Evolutionary conservation across 768 basidiomycete genomes (phyloP).

Genomic region (Lactifluus echinatus): DNA sequence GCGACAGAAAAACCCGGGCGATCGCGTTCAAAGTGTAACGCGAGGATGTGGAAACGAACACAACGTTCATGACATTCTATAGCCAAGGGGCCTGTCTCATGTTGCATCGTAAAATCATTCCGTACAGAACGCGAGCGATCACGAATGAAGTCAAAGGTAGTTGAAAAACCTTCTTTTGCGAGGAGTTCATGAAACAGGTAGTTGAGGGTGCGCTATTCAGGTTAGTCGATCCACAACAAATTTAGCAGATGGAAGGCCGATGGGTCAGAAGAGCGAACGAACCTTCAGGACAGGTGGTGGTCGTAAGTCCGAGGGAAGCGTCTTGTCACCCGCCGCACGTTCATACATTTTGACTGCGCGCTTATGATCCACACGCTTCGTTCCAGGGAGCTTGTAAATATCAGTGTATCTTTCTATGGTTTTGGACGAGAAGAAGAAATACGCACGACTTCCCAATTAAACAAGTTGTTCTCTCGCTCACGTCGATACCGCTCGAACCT

Average conservation of each 20-base stretch:
- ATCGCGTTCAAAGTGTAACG: slow-evolving; percentile 59
- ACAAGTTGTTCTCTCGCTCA: slow-evolving; percentile 82
- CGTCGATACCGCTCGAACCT: slow-evolving; percentile 87
- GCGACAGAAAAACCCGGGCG: slow-evolving; percentile 47
- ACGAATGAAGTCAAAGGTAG: slow-evolving; percentile 76
- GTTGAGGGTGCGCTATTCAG: slow-evolving; percentile 66
- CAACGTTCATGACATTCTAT: slow-evolving; percentile 92
- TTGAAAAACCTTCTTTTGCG: slow-evolving; percentile 55
- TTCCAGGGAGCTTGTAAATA: slow-evolving; percentile 58
- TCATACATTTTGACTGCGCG: slow-evolving; percentile 94
- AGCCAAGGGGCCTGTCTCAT: slow-evolving; percentile 62
- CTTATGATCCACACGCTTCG: slow-evolving; percentile 76
- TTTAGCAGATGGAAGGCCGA: neutral
- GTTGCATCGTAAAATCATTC: slow-evolving; percentile 93
- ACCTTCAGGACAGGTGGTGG: slow-evolving; percentile 81
- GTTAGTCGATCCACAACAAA: neutral
- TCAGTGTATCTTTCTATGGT: slow-evolving; percentile 27
- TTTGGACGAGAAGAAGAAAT: neutral
- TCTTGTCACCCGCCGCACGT: slow-evolving; percentile 89
- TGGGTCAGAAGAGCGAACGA: slow-evolving; percentile 2
- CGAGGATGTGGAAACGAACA: slow-evolving; percentile 87
- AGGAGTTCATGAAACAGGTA: slow-evolving; percentile 87
- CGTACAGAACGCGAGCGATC: slow-evolving; percentile 87
- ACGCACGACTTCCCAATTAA: slow-evolving; percentile 78
- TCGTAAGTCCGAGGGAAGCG: slow-evolving; percentile 83